Base-by-base conservation (phyloP, 305 asterid genomes). In the Fraxinus nigra region DNA sequence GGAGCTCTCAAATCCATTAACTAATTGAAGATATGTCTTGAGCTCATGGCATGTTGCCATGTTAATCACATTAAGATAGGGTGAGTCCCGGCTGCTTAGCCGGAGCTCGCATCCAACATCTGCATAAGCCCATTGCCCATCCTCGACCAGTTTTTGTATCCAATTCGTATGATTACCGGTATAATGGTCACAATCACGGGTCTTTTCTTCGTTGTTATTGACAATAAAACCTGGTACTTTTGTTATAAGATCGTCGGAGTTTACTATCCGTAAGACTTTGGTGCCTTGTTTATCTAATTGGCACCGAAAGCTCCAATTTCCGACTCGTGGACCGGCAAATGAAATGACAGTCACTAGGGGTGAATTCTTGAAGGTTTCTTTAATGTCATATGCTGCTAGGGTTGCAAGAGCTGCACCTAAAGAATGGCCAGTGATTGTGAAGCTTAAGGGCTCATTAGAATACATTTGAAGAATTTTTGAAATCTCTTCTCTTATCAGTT, bases 361-460 rank as follows among this genome's bases (percentile, higher is more conserved):
- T 35, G 89, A 81, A 46, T 84, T 35, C 0, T 34, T 43, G 81
- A 94, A 90, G 1, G 88, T 87, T 14, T 83, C 85, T 5, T 88
- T 94, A 16, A 95, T 87, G 81, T 95, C 99, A 59, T 89, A 90
- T 16, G 98, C 99, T 7, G 95, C 91, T 37, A 95, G 89, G 24
- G 95, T 95, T 30, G 98, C 99, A 0, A 95, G 89, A n/a, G 99
- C 99, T n/a, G 97, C 99, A 61, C 98, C 99, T 0, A 95, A 90
- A 0, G 96, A 92, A 78, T 95, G 99, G 84, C 99, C 99, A 30
- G 98, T 92, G 84, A 95, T 51, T 16, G 99, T 95, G 82, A 95
- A 48, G 80, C 99, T 95, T 9, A 95, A 1, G 2, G 91, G 89
- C 79, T 89, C 94, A 51, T 85, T 79, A 0, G 90, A 89, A 80